Percentiles rank a stretch among this genome's conserved stretches.
phyloP scores from a whole-genome alignment of 805 yeast genomes.

The Suhomyces xylopsoci region DNA sequence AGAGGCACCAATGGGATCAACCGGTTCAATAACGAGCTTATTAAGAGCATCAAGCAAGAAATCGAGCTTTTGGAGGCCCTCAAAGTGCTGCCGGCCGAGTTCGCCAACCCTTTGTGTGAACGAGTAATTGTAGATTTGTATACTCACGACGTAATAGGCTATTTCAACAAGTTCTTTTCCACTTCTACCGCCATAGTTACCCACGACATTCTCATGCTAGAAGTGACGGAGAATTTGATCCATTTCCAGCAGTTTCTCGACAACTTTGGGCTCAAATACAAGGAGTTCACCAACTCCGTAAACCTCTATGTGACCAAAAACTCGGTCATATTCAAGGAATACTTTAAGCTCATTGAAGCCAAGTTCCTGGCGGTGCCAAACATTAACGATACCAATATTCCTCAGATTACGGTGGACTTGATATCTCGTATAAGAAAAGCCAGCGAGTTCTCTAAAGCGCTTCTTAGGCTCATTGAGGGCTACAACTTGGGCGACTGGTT shows the following conservation, averaged over 20 bases:
- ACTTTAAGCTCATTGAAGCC: constrained; percentile 53
- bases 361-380: constrained; percentile 44
- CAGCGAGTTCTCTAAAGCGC: constrained; percentile 57
- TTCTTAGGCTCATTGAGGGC: constrained; percentile 46
- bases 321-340: constrained; percentile 49
- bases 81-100: constrained; percentile 5
- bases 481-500: constrained; percentile 68
- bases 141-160: constrained; percentile 11
- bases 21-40: constrained; percentile 50
- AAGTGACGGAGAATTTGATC: constrained; percentile 44
- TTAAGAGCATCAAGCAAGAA: constrained; percentile 50
- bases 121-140: constrained; percentile 9
- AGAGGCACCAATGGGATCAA: constrained; percentile 60
- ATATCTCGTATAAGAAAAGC: constrained; percentile 65
- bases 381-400: constrained; percentile 64
- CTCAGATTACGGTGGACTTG: constrained; percentile 69
- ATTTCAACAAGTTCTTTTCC: constrained; percentile 14
- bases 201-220: constrained; percentile 31
- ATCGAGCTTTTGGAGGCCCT: constrained; percentile 41
- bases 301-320: constrained; percentile 18
- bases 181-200: constrained; percentile 10
- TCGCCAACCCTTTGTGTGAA: constrained; percentile 10
- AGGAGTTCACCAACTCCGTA: constrained; percentile 9
- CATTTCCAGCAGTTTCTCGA: constrained; percentile 19
- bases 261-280: constrained; percentile 7